A percentile compares a stretch with the other conserved stretches of the same genome.
phyloP scores from a whole-genome alignment of 73 alveolate genomes.

The Paramecium primaurelia region DNA sequence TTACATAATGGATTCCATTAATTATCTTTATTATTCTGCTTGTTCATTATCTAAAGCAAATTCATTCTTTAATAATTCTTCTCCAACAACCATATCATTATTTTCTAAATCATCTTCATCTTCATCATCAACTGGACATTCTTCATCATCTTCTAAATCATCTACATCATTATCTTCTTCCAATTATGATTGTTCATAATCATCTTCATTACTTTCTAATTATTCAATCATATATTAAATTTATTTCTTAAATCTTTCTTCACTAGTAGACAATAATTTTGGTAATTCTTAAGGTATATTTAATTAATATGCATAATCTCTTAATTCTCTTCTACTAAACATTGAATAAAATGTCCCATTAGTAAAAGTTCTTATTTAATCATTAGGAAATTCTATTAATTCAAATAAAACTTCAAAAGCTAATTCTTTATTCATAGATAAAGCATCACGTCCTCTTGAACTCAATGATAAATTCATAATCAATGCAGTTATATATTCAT shows the following conservation, averaged over 20 bases:
- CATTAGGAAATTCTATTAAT: slow-evolving; percentile 86
- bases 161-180: slow-evolving; percentile 52
- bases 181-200: slow-evolving; percentile 7
- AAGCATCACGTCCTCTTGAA: slow-evolving; percentile 93
- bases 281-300: slow-evolving; percentile 42
- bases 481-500: slow-evolving; percentile 96
- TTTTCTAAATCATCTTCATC: slow-evolving; percentile 39
- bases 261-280: not conserved
- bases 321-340: slow-evolving; percentile 67
- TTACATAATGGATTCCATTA: slow-evolving; percentile 5
- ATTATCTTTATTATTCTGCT: not conserved
- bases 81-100: slow-evolving; percentile 34
- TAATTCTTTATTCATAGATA: slow-evolving; percentile 81
- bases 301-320: slow-evolving; percentile 65
- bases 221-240: slow-evolving; percentile 26
- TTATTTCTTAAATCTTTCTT: slow-evolving; percentile 22
- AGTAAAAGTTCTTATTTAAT: slow-evolving; percentile 60
- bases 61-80: slow-evolving; percentile 12
- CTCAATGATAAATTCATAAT: slow-evolving; percentile 95
- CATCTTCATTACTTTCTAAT: slow-evolving; percentile 17
- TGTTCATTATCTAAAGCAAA: slow-evolving; percentile 3
- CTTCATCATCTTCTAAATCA: slow-evolving; percentile 43
- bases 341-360: slow-evolving; percentile 83
- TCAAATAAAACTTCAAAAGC: slow-evolving; percentile 86
- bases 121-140: not conserved